Percentiles rank a stretch among this genome's conserved stretches.
Conservation (phyloP, 345 rosid genomes). For the Rubroshorea leprosula region DNA sequence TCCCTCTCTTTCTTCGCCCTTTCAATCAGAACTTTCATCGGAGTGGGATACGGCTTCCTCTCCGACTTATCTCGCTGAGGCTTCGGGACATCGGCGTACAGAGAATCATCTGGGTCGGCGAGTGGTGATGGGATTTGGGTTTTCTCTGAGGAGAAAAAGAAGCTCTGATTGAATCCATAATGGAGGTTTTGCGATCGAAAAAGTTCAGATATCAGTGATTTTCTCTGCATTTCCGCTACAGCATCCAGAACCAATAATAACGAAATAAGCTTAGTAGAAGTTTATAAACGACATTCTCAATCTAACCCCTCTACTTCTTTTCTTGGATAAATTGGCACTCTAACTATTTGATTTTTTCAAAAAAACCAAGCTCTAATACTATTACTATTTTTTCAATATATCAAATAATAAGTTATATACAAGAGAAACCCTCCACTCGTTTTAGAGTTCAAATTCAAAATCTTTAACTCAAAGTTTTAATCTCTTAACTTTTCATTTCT, state of each 20-base stretch:
- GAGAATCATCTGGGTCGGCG: slow-evolving; percentile 28
- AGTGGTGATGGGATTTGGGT: slow-evolving; percentile 5
- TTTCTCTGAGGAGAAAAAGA: slow-evolving; percentile 18
- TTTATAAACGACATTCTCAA: too few species aligned
- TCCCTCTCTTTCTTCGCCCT: slow-evolving; percentile 65
- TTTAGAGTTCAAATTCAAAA: too few species aligned
- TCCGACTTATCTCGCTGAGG: slow-evolving; percentile 61
- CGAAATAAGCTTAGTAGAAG: neutral
- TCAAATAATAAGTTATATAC: too few species aligned
- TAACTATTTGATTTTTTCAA: too few species aligned
- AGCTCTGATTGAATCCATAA: slow-evolving; percentile 20
- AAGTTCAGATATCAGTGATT: slow-evolving; percentile 18
- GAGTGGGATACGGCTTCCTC: slow-evolving; percentile 80
- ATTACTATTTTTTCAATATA: too few species aligned
- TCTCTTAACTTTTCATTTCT: too few species aligned
- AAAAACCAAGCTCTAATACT: too few species aligned
- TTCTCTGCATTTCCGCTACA: slow-evolving; percentile 29
- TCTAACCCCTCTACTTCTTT: neutral
- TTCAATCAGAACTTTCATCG: slow-evolving; percentile 59
- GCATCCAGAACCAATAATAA: neutral
- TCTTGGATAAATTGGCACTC: too few species aligned
- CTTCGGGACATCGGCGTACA: slow-evolving; percentile 60
- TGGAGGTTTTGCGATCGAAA: slow-evolving; percentile 3
- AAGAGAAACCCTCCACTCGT: too few species aligned
- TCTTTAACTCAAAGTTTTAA: too few species aligned